A percentile compares a stretch with the other conserved stretches of the same genome.
These are phyloP conservation scores for Venturia oleaginea DNA, from an alignment of 2,329 filamentous ascomycete genomes.

Conservation along the genomic window DNA sequence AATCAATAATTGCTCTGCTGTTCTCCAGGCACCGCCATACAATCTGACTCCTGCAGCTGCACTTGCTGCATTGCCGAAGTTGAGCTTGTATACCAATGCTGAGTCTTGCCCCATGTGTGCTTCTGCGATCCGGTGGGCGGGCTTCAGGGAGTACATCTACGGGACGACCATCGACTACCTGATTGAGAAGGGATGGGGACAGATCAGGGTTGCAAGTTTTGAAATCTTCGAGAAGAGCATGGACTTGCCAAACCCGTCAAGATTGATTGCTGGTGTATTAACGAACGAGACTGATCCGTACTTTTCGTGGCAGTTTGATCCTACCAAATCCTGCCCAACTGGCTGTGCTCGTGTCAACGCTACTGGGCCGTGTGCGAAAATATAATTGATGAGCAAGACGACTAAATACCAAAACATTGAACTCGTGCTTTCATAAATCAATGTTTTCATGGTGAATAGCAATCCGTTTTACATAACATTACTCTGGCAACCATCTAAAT, in stretches of 20 bases:
- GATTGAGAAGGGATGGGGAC: conserved; percentile 40
- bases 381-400: background rate
- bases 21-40: conserved; percentile 39
- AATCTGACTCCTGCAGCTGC: conserved; percentile 34
- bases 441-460: too few relatives aligned
- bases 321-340: conserved; percentile 25
- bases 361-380: background rate
- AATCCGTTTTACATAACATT: too few relatives aligned
- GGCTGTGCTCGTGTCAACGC: conserved; percentile 23
- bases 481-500: background rate
- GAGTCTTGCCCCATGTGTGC: conserved; percentile 52
- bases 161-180: conserved; percentile 42
- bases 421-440: background rate
- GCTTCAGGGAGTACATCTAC: conserved; percentile 47
- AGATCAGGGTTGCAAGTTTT: conserved; percentile 39
- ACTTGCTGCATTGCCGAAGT: conserved; percentile 35
- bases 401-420: background rate
- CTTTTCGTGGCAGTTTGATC: conserved; percentile 47
- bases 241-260: conserved; percentile 28
- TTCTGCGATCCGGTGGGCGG: conserved; percentile 46
- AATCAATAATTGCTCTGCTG: conserved; percentile 43
- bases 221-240: conserved; percentile 40
- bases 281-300: conserved; percentile 45
- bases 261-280: conserved; percentile 38
- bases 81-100: conserved; percentile 49